Evolutionary conservation across 306 rosid species (phyloP).

Genomic region (Rosa chinensis): DNA sequence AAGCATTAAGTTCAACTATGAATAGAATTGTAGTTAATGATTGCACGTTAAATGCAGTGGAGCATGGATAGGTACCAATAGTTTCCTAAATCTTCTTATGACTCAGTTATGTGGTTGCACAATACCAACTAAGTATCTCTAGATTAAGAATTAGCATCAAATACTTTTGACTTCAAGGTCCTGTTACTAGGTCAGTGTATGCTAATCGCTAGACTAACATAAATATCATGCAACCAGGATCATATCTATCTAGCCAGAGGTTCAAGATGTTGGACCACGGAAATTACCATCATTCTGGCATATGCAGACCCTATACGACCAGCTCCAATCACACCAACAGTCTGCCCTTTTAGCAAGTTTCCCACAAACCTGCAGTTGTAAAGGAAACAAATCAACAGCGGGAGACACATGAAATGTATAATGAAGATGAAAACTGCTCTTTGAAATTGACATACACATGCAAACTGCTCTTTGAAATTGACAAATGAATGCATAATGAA

Average conservation of each 20-base stretch:
- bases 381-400: slow-evolving; percentile 17
- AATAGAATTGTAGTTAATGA: not conserved
- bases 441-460: not conserved
- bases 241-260: not conserved
- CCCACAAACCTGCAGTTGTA: slow-evolving; percentile 72
- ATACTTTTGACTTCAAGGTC: not conserved
- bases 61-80: not conserved
- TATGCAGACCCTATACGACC: slow-evolving; percentile 98
- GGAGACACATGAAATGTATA: slow-evolving; percentile 8
- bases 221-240: not conserved
- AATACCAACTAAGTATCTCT: not conserved
- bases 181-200: not conserved
- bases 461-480: not conserved
- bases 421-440: not conserved
- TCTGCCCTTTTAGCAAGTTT: slow-evolving; percentile 92
- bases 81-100: not conserved
- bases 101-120: not conserved
- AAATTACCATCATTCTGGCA: slow-evolving; percentile 96
- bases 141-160: too few relatives aligned
- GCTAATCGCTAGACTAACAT: not conserved
- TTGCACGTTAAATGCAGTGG: not conserved
- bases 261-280: slow-evolving; percentile 10
- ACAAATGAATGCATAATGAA: not conserved
- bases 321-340: slow-evolving; percentile 99
- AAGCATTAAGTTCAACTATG: not conserved